A percentile compares a stretch with the other conserved stretches of the same genome.
Conservation (phyloP, 331 rosid genomes). For the Arachis monticola region DNA sequence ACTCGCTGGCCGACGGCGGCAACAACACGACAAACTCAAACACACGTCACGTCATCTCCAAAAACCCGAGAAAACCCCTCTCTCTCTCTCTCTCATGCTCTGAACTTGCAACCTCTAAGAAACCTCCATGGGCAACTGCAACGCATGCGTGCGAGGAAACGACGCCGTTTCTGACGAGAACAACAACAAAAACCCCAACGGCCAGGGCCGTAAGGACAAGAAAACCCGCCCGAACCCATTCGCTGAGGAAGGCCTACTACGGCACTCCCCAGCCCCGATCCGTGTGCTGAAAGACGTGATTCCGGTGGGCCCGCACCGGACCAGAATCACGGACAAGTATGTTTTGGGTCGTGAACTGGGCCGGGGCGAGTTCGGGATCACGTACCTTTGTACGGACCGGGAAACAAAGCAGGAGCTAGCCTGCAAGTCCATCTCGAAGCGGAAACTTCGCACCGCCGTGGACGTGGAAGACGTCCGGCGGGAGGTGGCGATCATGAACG, state of each 20-base stretch:
- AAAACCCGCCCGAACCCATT: slow-evolving; percentile 58
- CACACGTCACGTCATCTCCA: background rate
- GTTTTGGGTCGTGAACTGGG: slow-evolving; percentile 64
- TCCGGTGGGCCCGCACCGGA: slow-evolving; percentile 58
- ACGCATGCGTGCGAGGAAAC: slow-evolving; percentile 61
- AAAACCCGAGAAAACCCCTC: background rate
- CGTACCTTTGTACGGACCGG: slow-evolving; percentile 67
- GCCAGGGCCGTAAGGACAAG: slow-evolving; percentile 31
- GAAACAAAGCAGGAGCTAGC: slow-evolving; percentile 54
- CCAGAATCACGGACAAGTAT: slow-evolving; percentile 87
- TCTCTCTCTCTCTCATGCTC: background rate
- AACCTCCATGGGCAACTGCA: slow-evolving; percentile 80
- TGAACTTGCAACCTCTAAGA: background rate
- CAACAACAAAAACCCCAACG: slow-evolving; percentile 27
- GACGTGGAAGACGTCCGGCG: slow-evolving; percentile 44
- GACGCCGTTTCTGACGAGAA: slow-evolving; percentile 40
- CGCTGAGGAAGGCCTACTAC: slow-evolving; percentile 43
- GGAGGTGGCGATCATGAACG: slow-evolving; percentile 44
- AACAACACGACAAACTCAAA: background rate
- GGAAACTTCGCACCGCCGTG: slow-evolving; percentile 30
- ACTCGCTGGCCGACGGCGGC: slow-evolving; percentile 15
- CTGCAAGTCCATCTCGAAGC: slow-evolving; percentile 50
- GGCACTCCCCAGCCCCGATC: slow-evolving; percentile 67
- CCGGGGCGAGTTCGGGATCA: slow-evolving; percentile 78
- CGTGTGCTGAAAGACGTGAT: slow-evolving; percentile 82